Conservation (phyloP, 805 yeast genomes). For the Kodamaea lidongshanica region DNA sequence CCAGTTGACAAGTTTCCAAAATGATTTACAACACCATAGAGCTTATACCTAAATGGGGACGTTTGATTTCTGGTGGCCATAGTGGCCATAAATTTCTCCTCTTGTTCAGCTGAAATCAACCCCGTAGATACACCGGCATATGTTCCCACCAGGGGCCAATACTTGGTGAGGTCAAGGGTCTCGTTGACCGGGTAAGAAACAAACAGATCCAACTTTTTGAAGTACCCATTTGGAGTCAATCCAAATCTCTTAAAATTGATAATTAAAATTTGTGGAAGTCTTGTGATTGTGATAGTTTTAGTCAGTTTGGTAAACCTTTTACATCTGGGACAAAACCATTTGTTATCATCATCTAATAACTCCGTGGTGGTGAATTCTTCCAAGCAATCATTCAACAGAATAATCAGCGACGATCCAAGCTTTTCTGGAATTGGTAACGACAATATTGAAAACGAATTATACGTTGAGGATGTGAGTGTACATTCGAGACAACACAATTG, state of each 20-base stretch:
- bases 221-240: slow-evolving; percentile 36
- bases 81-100: slow-evolving; percentile 39
- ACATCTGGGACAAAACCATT: slow-evolving; percentile 82
- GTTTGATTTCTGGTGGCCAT: slow-evolving; percentile 65
- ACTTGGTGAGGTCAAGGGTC: slow-evolving; percentile 55
- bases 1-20: slow-evolving; percentile 79
- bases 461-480: slow-evolving; percentile 74
- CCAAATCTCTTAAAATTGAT: slow-evolving; percentile 81
- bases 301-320: slow-evolving; percentile 55
- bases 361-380: slow-evolving; percentile 74
- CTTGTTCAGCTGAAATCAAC: slow-evolving; percentile 33
- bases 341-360: slow-evolving; percentile 65
- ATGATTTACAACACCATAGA: slow-evolving; percentile 81
- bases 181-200: slow-evolving; percentile 59
- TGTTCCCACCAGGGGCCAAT: slow-evolving; percentile 58
- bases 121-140: slow-evolving; percentile 13
- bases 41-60: slow-evolving; percentile 72
- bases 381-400: slow-evolving; percentile 58
- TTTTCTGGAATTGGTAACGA: slow-evolving; percentile 71
- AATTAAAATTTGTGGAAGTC: slow-evolving; percentile 74
- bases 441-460: slow-evolving; percentile 72
- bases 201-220: slow-evolving; percentile 56
- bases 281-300: slow-evolving; percentile 64
- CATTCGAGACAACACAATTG: slow-evolving; percentile 70
- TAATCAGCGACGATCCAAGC: slow-evolving; percentile 20